phyloP scores from a whole-genome alignment of 2,329 filamentous ascomycete genomes.

The Aspergillus pseudoviridinutans region DNA sequence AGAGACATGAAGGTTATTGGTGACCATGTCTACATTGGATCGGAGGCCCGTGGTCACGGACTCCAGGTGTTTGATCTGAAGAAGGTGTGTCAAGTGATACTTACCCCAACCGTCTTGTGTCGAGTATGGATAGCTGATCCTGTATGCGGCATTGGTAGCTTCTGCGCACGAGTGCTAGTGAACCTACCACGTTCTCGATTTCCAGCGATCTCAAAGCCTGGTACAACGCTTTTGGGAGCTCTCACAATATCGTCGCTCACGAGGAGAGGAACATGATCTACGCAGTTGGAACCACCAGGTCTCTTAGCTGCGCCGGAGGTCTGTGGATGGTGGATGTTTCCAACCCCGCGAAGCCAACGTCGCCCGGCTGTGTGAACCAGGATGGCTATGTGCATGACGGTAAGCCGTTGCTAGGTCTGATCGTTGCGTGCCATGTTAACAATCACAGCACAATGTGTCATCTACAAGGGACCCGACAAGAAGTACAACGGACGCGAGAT shows the following conservation, averaged over 20 bases:
- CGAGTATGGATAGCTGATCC: not conserved
- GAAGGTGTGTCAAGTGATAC: slow-evolving; percentile 6
- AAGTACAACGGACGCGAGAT: slow-evolving; percentile 13
- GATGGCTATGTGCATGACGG: slow-evolving; percentile 19
- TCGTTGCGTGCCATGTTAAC: not conserved
- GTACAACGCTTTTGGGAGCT: slow-evolving; percentile 17
- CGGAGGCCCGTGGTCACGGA: slow-evolving; percentile 14
- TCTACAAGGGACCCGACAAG: slow-evolving; percentile 13
- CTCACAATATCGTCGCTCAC: slow-evolving; percentile 17
- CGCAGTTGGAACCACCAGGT: slow-evolving; percentile 13
- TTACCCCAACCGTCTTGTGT: not conserved
- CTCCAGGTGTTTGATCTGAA: slow-evolving; percentile 17
- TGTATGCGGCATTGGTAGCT: not conserved
- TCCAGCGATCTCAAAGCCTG: slow-evolving; percentile 11
- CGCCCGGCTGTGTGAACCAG: slow-evolving; percentile 14
- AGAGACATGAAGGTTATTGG: slow-evolving; percentile 16
- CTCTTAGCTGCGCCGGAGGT: slow-evolving; percentile 12
- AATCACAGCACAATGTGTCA: slow-evolving; percentile 13
- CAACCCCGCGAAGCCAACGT: slow-evolving; percentile 12
- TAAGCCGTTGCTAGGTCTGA: not conserved
- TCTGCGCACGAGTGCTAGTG: not conserved
- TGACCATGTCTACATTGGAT: slow-evolving; percentile 16
- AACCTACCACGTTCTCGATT: slow-evolving; percentile 9
- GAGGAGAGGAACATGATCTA: slow-evolving; percentile 16
- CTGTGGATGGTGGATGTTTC: slow-evolving; percentile 19